Base-by-base conservation (phyloP, 306 rosid genomes). In the Casuarina cunninghamiana region DNA sequence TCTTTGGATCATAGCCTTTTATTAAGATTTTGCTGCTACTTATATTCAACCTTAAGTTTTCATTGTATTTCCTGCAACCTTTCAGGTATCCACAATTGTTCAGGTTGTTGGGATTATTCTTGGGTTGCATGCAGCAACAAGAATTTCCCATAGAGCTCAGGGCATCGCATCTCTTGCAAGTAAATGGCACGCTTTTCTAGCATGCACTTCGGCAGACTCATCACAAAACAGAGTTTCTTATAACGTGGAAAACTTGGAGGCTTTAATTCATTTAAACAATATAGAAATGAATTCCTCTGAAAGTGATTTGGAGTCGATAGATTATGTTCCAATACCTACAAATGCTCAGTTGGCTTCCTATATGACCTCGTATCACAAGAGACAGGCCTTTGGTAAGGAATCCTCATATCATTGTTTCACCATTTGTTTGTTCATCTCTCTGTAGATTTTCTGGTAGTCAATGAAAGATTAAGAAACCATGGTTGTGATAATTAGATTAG, bases 61-160 rank as follows among this genome's bases (percentile, higher is more conserved):
- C 62, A 1, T 21, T 75, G 35, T 26, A 46, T 71, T 71, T 46
- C 38, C 60, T 58, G 26, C 43, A 54, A 58, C 75, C 70, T 76
- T 83, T 80, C 77, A 93, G 97, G 91, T 86, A 55, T 89, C 94
- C 78, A 88, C 93, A 39, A 67, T 93, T 49, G 94, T 90, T 86
- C 97, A 93, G 86, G 97, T 93, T 44, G 97, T 90, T 2, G 93
- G 94, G 63, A 87, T 90, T 78, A 83, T 88, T 19, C 74, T 93
- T 69, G 90, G 94, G 80, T 83, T 93, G 73, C 97, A 93, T 26
- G 89, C 93, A 11, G 97, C 96, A 2, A 90, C 97, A 6, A 93
- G 84, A 83, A 90, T 93, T 74, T 90, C 97, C 58, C 92, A 89
- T 67, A 90, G 96, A 84, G 97, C 97, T 58, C 97, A 90, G 80